Base-by-base conservation (phyloP, 2,329 filamentous ascomycete genomes). In the Cytospora piceicola region DNA sequence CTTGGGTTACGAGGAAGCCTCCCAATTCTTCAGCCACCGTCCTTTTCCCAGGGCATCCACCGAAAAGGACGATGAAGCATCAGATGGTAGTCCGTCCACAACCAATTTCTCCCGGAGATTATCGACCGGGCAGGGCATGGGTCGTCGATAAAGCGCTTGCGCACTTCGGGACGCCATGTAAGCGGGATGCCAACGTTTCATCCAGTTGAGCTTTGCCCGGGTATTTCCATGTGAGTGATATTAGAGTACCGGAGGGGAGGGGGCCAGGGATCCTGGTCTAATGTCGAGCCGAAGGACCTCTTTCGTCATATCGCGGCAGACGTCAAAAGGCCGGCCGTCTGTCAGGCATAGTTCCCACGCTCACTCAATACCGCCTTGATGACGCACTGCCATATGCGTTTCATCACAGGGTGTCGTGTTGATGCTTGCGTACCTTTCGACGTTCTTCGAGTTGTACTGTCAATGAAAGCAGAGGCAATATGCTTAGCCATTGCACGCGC, bases 381-480 rank as follows among this genome's bases (percentile, higher is more conserved):
- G 39, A 42, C 39, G 39, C 34, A 36, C 12, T 36, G 6, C 11
- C 32, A 36, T 1, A 4, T 36, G 12, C 2, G 34, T 36, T 12
- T 12, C 11, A 15, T 14, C 11, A 36, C 34, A 36, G 12, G 11
- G 32, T 12, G 34, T 36, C 3, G 34, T 36, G 34, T 55, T 39
- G n/a, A 30, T 22, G 2, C 15, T 17, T 22, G 49, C 34, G 51
- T 30, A 54, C 14, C 36, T 8, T 62, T 62, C 52, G 63, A 63
- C 55, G 56, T 36, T 53, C 54, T 51, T 20, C 56, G 65, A 58
- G 66, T 60, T 39, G 58, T 54, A 55, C 53, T 51, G 22, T 27
- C 9, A 34, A 56, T 34, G 15, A 52, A 20, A 34, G 27, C 54
- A 42, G 46, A 39, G 27, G 27, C 27, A 53, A 8, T 20, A 49